phyloP scores from a whole-genome alignment of 495 filamentous ascomycete species.

The Aspergillus funiculosus region DNA sequence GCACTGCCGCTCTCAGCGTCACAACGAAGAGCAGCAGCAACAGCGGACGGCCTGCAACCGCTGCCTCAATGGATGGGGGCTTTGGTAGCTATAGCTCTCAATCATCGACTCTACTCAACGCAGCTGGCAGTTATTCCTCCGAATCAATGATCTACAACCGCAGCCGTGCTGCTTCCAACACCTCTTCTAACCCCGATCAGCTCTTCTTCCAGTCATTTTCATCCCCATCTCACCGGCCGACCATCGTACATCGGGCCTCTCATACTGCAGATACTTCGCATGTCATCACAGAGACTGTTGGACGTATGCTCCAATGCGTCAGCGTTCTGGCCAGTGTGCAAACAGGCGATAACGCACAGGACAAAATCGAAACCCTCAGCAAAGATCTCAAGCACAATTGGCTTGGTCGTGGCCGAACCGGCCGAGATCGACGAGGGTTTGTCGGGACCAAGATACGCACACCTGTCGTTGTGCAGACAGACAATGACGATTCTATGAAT shows the following conservation, averaged over 20 bases:
- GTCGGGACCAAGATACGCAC: constrained; percentile 61
- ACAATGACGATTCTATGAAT: constrained; percentile 20
- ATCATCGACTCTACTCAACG: constrained; percentile 61
- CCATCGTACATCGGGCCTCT: constrained; percentile 34
- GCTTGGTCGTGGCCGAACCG: constrained; percentile 85
- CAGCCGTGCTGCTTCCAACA: constrained; percentile 78
- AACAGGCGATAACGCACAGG: constrained; percentile 64
- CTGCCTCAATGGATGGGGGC: constrained; percentile 64
- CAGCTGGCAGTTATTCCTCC: constrained; percentile 45
- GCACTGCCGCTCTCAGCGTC: constrained; percentile 42
- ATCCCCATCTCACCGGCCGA: constrained; percentile 43
- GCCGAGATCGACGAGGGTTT: constrained; percentile 81
- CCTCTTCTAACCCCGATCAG: constrained; percentile 55
- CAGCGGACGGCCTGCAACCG: constrained; percentile 58
- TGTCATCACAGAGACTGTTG: constrained; percentile 83
- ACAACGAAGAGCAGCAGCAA: constrained; percentile 44
- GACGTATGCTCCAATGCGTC: constrained; percentile 94
- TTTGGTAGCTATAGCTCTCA: constrained; percentile 70
- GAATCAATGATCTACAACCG: constrained; percentile 44
- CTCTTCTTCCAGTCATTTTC: constrained; percentile 49
- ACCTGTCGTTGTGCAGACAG: constrained; percentile 28
- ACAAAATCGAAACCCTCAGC: constrained; percentile 73
- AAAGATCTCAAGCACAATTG: constrained; percentile 92
- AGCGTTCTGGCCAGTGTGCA: constrained; percentile 77
- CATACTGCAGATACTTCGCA: constrained; percentile 61